phyloP scores from a whole-genome alignment of 73 alveolate genomes.

The Tetrahymena borealis region DNA sequence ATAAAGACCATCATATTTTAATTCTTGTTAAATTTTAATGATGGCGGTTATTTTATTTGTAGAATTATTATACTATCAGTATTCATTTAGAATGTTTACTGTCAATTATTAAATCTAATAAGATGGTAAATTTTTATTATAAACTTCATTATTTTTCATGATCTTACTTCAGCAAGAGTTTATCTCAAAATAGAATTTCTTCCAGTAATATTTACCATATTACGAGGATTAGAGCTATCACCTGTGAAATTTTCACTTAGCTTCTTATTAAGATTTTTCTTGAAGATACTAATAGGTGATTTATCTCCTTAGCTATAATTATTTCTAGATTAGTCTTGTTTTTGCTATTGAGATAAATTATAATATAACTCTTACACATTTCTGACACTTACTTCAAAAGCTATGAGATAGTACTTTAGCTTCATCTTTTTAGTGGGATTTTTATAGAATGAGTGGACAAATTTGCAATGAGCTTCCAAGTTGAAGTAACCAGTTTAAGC shows the following conservation, averaged over 20 bases:
- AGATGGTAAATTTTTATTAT: too few species aligned
- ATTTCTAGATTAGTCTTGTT: background rate
- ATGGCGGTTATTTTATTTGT: too few species aligned
- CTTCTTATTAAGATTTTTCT: background rate
- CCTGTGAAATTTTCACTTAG: background rate
- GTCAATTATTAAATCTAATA: too few species aligned
- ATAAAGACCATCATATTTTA: too few species aligned
- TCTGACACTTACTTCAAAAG: background rate
- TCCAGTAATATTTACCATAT: background rate
- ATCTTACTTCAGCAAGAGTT: too few species aligned
- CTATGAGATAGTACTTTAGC: background rate
- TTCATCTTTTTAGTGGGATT: background rate
- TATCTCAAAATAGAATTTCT: too few species aligned
- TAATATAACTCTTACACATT: background rate
- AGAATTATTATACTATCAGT: too few species aligned
- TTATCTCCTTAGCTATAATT: background rate
- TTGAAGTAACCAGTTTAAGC: background rate
- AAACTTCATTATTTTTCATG: too few species aligned
- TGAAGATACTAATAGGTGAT: background rate
- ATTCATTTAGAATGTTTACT: too few species aligned
- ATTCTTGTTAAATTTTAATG: too few species aligned
- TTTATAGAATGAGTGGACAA: background rate
- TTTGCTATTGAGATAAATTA: background rate
- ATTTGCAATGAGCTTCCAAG: background rate
- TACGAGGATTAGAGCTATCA: background rate